phyloP scores from a whole-genome alignment of 768 basidiomycete genomes.

The Cytidiella melzeri region DNA sequence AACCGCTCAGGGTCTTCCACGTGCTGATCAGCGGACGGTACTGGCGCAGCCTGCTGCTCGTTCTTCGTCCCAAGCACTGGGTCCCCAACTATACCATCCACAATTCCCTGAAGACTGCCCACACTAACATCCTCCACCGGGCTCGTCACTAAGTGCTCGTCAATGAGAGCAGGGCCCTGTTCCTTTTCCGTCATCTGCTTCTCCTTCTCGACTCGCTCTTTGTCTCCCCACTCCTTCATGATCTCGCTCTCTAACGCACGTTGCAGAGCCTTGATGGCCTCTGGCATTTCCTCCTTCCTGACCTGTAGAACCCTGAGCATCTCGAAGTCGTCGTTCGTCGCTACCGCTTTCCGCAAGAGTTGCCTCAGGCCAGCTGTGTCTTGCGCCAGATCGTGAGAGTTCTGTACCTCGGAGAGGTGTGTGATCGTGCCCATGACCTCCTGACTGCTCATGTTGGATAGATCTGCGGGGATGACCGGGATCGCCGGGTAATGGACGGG shows the following conservation, averaged over 20 bases:
- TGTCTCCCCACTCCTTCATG: constrained; percentile 25
- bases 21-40: constrained; percentile 6
- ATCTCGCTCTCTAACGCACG: constrained; percentile 50
- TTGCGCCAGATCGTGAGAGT: constrained; percentile 39
- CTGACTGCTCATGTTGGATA: background rate
- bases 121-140: constrained; percentile 3
- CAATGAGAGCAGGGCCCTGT: background rate
- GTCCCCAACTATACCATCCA: constrained; percentile 3
- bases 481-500: background rate
- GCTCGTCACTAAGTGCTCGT: background rate
- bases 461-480: background rate
- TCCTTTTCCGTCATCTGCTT: constrained; percentile 21
- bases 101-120: constrained; percentile 5
- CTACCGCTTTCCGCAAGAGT: constrained; percentile 53
- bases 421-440: constrained; percentile 15
- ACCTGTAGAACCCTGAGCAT: constrained; percentile 61
- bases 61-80: background rate
- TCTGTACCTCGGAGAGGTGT: constrained; percentile 31
- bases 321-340: constrained; percentile 52
- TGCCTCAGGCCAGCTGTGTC: constrained; percentile 53
- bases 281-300: constrained; percentile 63
- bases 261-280: constrained; percentile 77
- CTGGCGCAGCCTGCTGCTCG: background rate
- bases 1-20: constrained; percentile 10
- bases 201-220: constrained; percentile 9